These are phyloP conservation scores for Bruguiera gymnorhiza DNA, from an alignment of 345 rosid species.

Conservation along the genomic window DNA sequence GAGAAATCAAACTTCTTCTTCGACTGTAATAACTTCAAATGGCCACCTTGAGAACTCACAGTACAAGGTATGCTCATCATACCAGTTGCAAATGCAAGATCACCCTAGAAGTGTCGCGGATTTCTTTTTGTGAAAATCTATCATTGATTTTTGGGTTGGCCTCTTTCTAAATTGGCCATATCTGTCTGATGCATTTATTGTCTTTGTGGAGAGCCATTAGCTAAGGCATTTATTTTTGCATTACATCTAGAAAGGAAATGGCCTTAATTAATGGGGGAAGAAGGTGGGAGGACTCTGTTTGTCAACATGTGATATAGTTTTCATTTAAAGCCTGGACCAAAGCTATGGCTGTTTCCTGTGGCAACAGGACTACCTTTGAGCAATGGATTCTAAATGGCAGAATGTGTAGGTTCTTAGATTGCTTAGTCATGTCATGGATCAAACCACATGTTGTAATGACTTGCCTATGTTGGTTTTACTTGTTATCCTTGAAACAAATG, in stretches of 20 bases:
- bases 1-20: slow-evolving; percentile 46
- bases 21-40: slow-evolving; percentile 47
- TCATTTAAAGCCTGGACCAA: neutral
- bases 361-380: no score
- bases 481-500: no score
- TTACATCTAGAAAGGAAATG: neutral
- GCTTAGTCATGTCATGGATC: no score
- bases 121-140: neutral
- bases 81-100: neutral
- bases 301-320: neutral
- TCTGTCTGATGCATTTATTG: neutral
- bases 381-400: no score
- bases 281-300: neutral
- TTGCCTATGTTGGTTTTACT: no score
- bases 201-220: neutral
- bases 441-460: no score
- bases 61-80: slow-evolving; percentile 51
- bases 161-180: neutral
- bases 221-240: neutral
- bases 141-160: neutral
- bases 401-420: no score
- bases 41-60: slow-evolving; percentile 62
- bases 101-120: no score
- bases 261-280: neutral
- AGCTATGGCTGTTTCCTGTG: neutral